phyloP scores from a whole-genome alignment of 768 basidiomycete species.

The Xerocomellus chrysenteron region DNA sequence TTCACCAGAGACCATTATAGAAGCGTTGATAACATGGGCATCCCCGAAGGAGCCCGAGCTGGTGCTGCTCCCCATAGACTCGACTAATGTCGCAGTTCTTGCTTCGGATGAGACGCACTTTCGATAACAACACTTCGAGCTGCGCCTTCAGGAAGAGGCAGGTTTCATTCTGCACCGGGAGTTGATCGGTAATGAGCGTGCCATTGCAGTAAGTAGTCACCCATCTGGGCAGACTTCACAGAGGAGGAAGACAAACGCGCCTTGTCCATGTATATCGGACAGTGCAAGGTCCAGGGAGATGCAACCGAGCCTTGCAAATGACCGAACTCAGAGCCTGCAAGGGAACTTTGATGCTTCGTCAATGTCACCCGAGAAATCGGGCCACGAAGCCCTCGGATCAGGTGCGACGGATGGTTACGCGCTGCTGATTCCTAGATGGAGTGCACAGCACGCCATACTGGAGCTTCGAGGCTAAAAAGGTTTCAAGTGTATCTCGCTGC shows the following conservation, averaged over 20 bases:
- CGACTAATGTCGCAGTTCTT: not conserved
- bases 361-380: conserved; percentile 6
- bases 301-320: not conserved
- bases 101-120: not conserved
- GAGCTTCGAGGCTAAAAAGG: not conserved
- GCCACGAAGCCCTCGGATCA: conserved; percentile 23
- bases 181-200: not conserved
- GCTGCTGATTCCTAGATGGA: conserved; percentile 7
- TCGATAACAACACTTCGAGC: not conserved
- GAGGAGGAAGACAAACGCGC: not conserved
- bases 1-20: not conserved
- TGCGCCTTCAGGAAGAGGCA: not conserved
- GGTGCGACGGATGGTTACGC: not conserved
- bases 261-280: not conserved
- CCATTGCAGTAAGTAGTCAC: not conserved
- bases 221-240: not conserved
- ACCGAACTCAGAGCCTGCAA: not conserved
- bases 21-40: not conserved
- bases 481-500: not conserved
- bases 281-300: not conserved
- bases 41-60: not conserved
- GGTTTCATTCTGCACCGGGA: not conserved
- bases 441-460: not conserved
- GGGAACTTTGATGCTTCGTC: conserved; percentile 1
- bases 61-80: not conserved